Conservation (phyloP, 2,329 filamentous ascomycete species). For the Metarhizium anisopliae region DNA sequence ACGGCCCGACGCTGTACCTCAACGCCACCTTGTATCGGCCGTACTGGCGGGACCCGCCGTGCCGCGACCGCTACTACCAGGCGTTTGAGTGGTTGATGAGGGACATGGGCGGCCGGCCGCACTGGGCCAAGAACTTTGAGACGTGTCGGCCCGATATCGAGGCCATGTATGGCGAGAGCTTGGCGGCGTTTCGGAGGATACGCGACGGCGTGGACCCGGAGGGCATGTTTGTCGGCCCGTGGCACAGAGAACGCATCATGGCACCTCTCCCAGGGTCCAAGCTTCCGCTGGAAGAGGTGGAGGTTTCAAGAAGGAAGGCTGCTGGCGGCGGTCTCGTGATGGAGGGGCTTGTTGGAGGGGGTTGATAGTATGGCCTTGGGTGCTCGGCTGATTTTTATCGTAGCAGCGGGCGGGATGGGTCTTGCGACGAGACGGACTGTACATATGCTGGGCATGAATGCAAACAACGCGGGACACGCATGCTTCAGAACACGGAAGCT, state of each 20-base stretch:
- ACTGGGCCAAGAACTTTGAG: conserved; percentile 90
- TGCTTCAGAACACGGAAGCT: background rate
- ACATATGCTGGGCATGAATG: background rate
- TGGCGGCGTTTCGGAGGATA: conserved; percentile 58
- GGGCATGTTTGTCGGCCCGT: conserved; percentile 83
- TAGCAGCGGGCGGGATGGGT: background rate
- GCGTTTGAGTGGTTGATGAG: conserved; percentile 89
- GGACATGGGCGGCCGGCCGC: conserved; percentile 70
- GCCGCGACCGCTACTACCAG: conserved; percentile 69
- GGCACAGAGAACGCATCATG: conserved; percentile 67
- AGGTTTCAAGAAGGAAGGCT: conserved; percentile 18
- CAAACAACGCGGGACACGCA: background rate
- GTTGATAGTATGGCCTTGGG: too few relatives aligned
- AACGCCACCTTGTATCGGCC: conserved; percentile 86
- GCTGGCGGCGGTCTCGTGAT: conserved; percentile 17
- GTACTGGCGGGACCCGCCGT: conserved; percentile 69
- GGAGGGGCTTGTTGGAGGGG: conserved; percentile 1
- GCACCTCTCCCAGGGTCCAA: conserved; percentile 17
- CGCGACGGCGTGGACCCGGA: conserved; percentile 66
- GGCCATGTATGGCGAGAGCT: conserved; percentile 57
- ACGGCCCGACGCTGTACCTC: conserved; percentile 73
- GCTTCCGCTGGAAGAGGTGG: conserved; percentile 28
- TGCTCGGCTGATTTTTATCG: background rate
- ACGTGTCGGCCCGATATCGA: conserved; percentile 52
- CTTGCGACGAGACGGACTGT: background rate